A percentile compares a stretch with the other conserved stretches of the same genome.
Evolutionary conservation across 352 stramenopile genomes (phyloP).

Genomic region (Thalassiosira livingstoniorum): DNA sequence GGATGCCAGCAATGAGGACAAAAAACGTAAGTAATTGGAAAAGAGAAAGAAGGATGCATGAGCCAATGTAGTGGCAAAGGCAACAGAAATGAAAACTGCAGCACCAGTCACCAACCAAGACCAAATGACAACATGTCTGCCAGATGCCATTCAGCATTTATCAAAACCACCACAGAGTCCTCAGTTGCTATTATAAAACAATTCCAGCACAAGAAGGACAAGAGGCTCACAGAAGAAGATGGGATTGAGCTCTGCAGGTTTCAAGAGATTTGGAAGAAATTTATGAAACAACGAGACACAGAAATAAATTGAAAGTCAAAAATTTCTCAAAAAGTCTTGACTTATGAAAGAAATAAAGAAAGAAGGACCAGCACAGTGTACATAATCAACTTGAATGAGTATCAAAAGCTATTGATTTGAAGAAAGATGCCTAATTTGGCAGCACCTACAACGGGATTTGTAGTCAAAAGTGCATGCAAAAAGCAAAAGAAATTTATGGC

Average conservation of each 20-base stretch:
- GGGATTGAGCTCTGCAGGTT: not conserved
- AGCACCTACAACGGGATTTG: not conserved
- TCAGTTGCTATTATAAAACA: no score
- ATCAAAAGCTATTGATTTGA: not conserved
- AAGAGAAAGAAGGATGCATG: not conserved
- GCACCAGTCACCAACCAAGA: no score
- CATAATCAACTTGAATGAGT: not conserved
- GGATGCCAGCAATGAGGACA: not conserved
- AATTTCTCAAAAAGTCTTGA: not conserved
- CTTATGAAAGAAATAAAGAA: not conserved
- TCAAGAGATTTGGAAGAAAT: not conserved
- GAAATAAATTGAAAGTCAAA: not conserved
- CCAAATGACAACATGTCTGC: not conserved
- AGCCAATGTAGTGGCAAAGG: not conserved
- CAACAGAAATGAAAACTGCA: no score
- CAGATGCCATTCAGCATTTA: not conserved
- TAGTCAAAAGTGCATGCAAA: not conserved
- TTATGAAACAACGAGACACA: not conserved
- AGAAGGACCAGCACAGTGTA: not conserved
- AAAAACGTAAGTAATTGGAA: not conserved
- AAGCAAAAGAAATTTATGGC: not conserved
- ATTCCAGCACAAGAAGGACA: no score
- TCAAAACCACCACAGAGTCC: no score
- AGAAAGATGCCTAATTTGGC: not conserved
- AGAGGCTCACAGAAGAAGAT: no score